Evolutionary conservation across 441 rosid species (phyloP).

Genomic region (Erodium moschatum): DNA sequence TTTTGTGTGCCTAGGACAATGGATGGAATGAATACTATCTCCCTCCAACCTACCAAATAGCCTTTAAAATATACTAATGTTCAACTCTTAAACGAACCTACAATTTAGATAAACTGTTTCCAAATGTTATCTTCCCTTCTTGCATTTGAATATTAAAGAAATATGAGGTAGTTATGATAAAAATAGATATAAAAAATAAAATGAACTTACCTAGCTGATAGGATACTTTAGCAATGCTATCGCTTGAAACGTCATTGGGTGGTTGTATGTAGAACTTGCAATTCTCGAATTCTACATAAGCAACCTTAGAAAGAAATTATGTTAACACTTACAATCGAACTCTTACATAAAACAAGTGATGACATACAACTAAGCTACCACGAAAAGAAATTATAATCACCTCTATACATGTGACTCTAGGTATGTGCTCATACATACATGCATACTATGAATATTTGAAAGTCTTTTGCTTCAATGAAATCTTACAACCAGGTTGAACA

Average conservation of each 20-base stretch:
- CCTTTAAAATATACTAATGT: not conserved
- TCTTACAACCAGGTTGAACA: not conserved
- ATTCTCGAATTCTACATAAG: slow-evolving; percentile 18
- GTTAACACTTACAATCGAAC: slow-evolving; percentile 8
- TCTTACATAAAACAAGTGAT: slow-evolving; percentile 10
- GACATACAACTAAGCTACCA: not conserved
- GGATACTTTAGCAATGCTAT: slow-evolving; percentile 24
- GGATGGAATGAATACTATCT: not conserved
- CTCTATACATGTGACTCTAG: not conserved
- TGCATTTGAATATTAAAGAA: not conserved
- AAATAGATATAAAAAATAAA: too few relatives aligned
- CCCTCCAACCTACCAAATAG: not conserved
- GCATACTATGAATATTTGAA: too few relatives aligned
- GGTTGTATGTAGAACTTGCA: slow-evolving; percentile 27
- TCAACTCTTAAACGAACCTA: not conserved
- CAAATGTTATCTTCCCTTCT: not conserved
- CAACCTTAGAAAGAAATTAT: slow-evolving; percentile 23
- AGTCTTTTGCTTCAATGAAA: too few relatives aligned
- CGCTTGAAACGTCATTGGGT: slow-evolving; percentile 19
- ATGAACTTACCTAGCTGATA: slow-evolving; percentile 15
- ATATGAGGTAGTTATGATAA: not conserved
- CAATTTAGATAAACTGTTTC: not conserved
- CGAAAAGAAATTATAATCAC: not conserved
- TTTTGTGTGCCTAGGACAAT: not conserved
- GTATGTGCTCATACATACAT: not conserved